Base-by-base conservation (phyloP, 306 rosid genomes). In the Adenanthera pavonina region DNA sequence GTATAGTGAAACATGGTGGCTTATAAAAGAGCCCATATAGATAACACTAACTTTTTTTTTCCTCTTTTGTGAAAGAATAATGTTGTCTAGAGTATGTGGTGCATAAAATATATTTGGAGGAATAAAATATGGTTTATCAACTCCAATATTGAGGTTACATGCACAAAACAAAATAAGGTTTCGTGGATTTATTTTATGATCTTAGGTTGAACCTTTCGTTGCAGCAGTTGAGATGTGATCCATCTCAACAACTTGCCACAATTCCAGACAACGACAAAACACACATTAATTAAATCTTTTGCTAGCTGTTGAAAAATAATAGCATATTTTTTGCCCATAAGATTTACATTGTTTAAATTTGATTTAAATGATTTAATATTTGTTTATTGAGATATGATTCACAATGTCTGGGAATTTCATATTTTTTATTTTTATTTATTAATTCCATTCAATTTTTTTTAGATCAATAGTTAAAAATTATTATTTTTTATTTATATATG, bases 201-300 rank as follows among this genome's bases (percentile, higher is more conserved):
- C 7, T 79, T 80, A 53, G 61, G 77, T 52, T 81, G 81, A 81
- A 80, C 81, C 73, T 86, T 79, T 76, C 89, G 85, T 77, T 86
- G 82, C 13, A 83, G 91, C 78, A 60, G 92, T 86, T 90, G 68
- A 81, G 83, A 87, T 80, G 93, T 82, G 75, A 82, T 87, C 83
- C 84, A 70, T 78, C 73, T 72, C 69, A 77, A 44, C 71, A 81
- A 2, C 54, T 75, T 84, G 67, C 44, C 53, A 69, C 83, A 74
- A 43, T 25, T 25, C 71, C 79, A 64, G 83, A 87, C 76, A 83
- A 86, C 47, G 84, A 83, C 87, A 83, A 82, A 90, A 83, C 72
- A 83, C 30, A 25, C 0, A 25, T 25, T 25, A 25, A 25, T 25
- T 25, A 25, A 25, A 25, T 25, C 30, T 25, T 25, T 25, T 25